These are phyloP conservation scores for Dryas alaskensis DNA, from an alignment of 306 rosid genomes.

Conservation along the genomic window DNA sequence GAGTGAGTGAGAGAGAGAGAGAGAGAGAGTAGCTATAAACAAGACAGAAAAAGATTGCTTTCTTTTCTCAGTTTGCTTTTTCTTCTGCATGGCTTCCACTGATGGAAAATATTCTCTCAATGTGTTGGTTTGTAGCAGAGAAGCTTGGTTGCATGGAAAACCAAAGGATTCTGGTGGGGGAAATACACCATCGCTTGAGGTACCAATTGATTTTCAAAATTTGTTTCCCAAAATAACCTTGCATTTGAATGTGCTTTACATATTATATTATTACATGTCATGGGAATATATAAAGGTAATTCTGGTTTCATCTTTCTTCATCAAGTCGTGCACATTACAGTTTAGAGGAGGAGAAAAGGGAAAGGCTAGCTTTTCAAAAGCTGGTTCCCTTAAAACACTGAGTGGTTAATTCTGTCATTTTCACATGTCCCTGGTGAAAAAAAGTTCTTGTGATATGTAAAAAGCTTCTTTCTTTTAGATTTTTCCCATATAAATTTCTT, in stretches of 20 bases:
- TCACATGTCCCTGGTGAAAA: conserved; percentile 36
- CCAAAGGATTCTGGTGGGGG: conserved; percentile 65
- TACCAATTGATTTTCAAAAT: conserved; percentile 21
- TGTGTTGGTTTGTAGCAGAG: conserved; percentile 66
- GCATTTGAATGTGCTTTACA: neutral
- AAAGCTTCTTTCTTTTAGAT: conserved; percentile 11
- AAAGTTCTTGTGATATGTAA: conserved; percentile 23
- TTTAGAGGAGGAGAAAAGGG: conserved; percentile 36
- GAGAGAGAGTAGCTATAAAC: conserved; percentile 24
- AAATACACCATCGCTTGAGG: conserved; percentile 63
- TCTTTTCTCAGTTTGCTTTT: conserved; percentile 41
- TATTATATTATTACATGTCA: conserved; percentile 20
- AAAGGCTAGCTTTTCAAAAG: conserved; percentile 54
- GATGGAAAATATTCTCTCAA: conserved; percentile 43
- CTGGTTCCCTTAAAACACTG: conserved; percentile 33
- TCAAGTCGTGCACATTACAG: conserved; percentile 48
- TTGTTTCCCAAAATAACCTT: conserved; percentile 31
- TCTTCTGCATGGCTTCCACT: conserved; percentile 47
- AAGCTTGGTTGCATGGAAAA: conserved; percentile 84
- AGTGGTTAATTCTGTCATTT: conserved; percentile 50
- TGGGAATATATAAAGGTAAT: conserved; percentile 43
- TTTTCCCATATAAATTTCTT: conserved; percentile 5
- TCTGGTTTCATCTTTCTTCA: conserved; percentile 57
- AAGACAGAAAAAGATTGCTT: conserved; percentile 54
- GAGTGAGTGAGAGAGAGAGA: conserved; percentile 3